phyloP scores from a whole-genome alignment of 345 rosid species.

The Citrus glauca region DNA sequence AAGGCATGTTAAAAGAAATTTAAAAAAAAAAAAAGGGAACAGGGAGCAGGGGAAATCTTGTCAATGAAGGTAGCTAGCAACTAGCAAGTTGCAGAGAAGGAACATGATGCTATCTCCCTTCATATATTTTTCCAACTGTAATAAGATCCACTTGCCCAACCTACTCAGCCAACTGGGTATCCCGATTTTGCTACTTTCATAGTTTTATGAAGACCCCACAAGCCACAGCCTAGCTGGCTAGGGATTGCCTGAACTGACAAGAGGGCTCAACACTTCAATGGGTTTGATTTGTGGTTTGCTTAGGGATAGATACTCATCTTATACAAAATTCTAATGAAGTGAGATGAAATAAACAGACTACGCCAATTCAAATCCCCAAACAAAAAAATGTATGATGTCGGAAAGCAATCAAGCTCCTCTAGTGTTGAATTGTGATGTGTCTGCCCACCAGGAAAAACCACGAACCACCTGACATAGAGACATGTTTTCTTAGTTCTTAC shows the following conservation, averaged over 20 bases:
- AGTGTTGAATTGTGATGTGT: constrained; percentile 30
- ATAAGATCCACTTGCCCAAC: too few species aligned
- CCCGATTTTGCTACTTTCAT: not conserved
- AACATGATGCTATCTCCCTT: not conserved
- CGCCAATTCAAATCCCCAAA: not conserved
- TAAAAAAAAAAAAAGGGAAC: not conserved
- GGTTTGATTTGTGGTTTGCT: not conserved
- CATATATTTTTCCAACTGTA: not conserved
- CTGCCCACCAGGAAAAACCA: not conserved
- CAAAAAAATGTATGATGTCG: not conserved
- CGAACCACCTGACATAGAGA: not conserved
- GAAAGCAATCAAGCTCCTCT: not conserved
- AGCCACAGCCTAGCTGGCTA: not conserved
- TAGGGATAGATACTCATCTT: not conserved
- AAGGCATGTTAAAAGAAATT: not conserved
- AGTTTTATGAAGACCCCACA: not conserved
- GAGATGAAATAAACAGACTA: not conserved
- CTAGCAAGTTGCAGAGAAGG: not conserved
- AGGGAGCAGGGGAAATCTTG: not conserved
- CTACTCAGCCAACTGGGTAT: not conserved
- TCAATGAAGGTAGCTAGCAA: not conserved
- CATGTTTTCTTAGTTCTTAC: not conserved
- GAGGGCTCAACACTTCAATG: not conserved
- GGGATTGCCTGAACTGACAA: not conserved
- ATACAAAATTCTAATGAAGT: not conserved